A percentile compares a stretch with the other conserved stretches of the same genome.
Evolutionary conservation across 768 basidiomycete genomes (phyloP).

Genomic region (Leccinellum rugosiceps): DNA sequence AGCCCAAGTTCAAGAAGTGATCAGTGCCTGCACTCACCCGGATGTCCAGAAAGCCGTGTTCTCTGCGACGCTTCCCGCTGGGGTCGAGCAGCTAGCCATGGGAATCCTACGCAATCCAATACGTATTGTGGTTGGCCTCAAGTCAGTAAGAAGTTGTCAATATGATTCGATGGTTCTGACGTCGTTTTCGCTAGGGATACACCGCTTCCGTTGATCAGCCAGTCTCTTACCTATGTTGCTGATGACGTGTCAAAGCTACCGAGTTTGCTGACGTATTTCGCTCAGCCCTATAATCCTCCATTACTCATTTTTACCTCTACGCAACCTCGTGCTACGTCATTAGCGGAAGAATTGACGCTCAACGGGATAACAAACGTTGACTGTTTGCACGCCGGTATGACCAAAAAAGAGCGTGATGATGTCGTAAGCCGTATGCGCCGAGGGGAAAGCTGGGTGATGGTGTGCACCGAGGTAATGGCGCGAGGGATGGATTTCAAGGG

Average conservation of each 20-base stretch:
- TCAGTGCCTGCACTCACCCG: constrained; percentile 69
- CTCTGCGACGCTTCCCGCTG: constrained; percentile 90
- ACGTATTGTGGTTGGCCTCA: constrained; percentile 93
- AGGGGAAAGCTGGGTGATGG: constrained; percentile 92
- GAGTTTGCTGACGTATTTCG: constrained; percentile 76
- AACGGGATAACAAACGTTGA: constrained; percentile 81
- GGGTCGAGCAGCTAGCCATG: constrained; percentile 84
- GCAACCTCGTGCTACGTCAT: constrained; percentile 78
- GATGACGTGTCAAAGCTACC: constrained; percentile 94
- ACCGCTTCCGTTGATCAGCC: constrained; percentile 85
- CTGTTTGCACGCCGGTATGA: constrained; percentile 88
- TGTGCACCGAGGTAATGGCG: constrained; percentile 97
- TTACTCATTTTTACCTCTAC: constrained; percentile 88
- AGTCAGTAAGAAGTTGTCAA: constrained; percentile 49
- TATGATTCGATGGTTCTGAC: constrained; percentile 13
- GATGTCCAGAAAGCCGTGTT: constrained; percentile 84
- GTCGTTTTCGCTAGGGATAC: constrained; percentile 63
- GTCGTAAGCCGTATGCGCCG: constrained; percentile 79
- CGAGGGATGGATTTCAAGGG: constrained; percentile 98
- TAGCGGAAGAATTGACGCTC: constrained; percentile 78
- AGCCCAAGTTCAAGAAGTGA: constrained; percentile 82
- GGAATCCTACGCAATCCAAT: constrained; percentile 82
- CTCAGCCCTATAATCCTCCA: constrained; percentile 85
- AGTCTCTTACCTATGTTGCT: constrained; percentile 87
- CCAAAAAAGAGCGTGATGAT: constrained; percentile 83